Conservation (phyloP, 805 yeast genomes). For the Starmerella bombi region DNA sequence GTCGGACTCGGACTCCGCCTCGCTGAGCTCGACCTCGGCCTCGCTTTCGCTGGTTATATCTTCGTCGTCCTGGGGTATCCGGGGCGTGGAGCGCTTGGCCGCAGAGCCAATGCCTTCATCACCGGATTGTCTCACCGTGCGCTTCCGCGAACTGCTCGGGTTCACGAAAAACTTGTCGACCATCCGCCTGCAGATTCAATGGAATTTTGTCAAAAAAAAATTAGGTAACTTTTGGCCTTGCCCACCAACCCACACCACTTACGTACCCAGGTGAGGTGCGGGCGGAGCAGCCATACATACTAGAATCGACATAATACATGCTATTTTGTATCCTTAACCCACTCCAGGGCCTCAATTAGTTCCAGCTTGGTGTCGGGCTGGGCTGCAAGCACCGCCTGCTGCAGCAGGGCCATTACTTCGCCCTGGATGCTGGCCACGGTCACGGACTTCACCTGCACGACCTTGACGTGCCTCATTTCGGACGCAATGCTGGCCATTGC, state of each 20-base stretch:
- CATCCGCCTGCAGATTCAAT: too few relatives aligned
- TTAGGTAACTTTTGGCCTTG: neutral
- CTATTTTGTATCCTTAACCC: neutral
- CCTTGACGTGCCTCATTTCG: constrained; percentile 7
- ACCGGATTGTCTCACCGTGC: neutral
- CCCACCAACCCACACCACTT: too few relatives aligned
- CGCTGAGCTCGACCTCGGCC: constrained; percentile 16
- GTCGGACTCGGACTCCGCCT: constrained; percentile 59
- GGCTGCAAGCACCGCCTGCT: neutral
- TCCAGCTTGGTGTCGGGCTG: neutral
- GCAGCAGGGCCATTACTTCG: constrained; percentile 6
- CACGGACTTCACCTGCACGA: constrained; percentile 5
- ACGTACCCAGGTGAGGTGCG: too few relatives aligned
- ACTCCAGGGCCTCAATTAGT: constrained; percentile 10
- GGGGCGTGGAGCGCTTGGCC: neutral
- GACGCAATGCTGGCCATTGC: constrained; percentile 7
- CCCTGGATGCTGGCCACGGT: constrained; percentile 2
- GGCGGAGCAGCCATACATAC: too few relatives aligned
- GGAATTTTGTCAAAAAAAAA: too few relatives aligned
- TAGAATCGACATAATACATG: too few relatives aligned
- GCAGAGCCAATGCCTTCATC: neutral
- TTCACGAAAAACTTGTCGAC: constrained; percentile 13
- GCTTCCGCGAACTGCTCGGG: constrained; percentile 7
- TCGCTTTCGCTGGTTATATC: constrained; percentile 18
- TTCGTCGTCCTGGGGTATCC: constrained; percentile 15